A percentile compares a stretch with the other conserved stretches of the same genome.
phyloP scores from a whole-genome alignment of 2,329 filamentous ascomycete species.

The Trichophyton benhamiae region DNA sequence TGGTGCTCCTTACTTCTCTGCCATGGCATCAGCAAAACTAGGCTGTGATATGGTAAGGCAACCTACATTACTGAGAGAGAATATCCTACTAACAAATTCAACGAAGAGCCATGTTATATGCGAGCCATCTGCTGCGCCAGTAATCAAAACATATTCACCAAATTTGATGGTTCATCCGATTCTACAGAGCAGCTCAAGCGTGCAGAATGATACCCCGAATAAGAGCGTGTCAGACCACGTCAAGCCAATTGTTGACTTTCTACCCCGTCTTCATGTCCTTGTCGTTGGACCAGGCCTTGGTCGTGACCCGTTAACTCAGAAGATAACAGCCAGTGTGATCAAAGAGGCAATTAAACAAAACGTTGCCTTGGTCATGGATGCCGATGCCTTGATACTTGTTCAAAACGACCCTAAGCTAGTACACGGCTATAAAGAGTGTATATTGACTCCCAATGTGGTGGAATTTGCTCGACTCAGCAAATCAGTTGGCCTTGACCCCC shows the following conservation, averaged over 20 bases:
- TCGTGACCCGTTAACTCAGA: slow-evolving; percentile 79
- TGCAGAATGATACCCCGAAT: slow-evolving; percentile 18
- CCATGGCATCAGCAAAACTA: slow-evolving; percentile 84
- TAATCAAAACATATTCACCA: slow-evolving; percentile 96
- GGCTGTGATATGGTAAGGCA: slow-evolving; percentile 34
- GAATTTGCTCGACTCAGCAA: slow-evolving; percentile 79
- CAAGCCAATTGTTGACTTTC: slow-evolving; percentile 60
- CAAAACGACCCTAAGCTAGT: slow-evolving; percentile 65
- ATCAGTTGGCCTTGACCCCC: slow-evolving; percentile 51
- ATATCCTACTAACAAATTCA: slow-evolving; percentile 13
- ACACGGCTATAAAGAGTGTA: slow-evolving; percentile 66
- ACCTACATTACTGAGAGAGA: too few species aligned
- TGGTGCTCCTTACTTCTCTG: slow-evolving; percentile 93
- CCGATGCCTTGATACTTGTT: slow-evolving; percentile 72
- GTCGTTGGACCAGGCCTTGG: slow-evolving; percentile 89
- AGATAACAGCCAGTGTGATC: slow-evolving; percentile 68
- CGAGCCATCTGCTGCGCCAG: slow-evolving; percentile 66
- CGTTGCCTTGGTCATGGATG: slow-evolving; percentile 79
- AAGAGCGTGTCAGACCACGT: slow-evolving; percentile 47
- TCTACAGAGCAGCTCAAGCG: slow-evolving; percentile 60
- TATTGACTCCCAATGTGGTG: slow-evolving; percentile 88
- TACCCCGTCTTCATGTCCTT: slow-evolving; percentile 77
- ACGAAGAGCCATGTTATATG: slow-evolving; percentile 72
- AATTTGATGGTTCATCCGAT: slow-evolving; percentile 98
- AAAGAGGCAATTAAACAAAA: slow-evolving; percentile 56